Base-by-base conservation (phyloP, 352 stramenopile genomes). In the Phytophthora hybrid region DNA sequence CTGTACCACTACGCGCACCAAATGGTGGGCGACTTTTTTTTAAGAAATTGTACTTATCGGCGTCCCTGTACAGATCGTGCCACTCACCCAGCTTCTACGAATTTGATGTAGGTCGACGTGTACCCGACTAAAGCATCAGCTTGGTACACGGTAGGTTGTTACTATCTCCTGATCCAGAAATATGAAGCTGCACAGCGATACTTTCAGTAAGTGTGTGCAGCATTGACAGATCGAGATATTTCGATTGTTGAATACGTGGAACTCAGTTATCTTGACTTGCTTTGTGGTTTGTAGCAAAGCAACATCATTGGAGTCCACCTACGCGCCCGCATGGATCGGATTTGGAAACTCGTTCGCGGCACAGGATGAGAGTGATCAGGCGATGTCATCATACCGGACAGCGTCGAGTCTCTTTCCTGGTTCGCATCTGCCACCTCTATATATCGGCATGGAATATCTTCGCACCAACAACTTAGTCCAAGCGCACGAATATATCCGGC, bases 391-490 rank as follows among this genome's bases (percentile, higher is more conserved):
- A 46, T 99, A 99, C 69, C 87, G 98, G 23, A 98, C 97, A 8
- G 97, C 98, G 0, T 93, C 95, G 29, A 96, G 92, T 59, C 82
- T 99, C 19, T 97, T 98, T 68, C 93, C 95, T 10, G 97, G 96
- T 9, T 98, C 92, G 52, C 94, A 99, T 65, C 74, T 98, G 3
- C 93, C 96, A 13, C 81, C 98, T 21, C 77, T 99, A 10, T 99
- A 98, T 74, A 99, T 99, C 66, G 97, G 97, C 46, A 99, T 99
- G 93, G 98, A 99, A 71, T 98, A 99, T 69, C 75, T 99, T 39
- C 89, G 98, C 19, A 99, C 97, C 1, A 99, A 99, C 85, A 98
- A 99, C 77, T 76, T 99, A n/a, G 79, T 89, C 29, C 89, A 99
- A 60, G 97, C 97, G 23, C 82, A 97, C 26, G 93, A 99, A 59